Evolutionary conservation across 2,329 filamentous ascomycete genomes (phyloP).

Genomic region (Paraphaeosphaeria minitans): DNA sequence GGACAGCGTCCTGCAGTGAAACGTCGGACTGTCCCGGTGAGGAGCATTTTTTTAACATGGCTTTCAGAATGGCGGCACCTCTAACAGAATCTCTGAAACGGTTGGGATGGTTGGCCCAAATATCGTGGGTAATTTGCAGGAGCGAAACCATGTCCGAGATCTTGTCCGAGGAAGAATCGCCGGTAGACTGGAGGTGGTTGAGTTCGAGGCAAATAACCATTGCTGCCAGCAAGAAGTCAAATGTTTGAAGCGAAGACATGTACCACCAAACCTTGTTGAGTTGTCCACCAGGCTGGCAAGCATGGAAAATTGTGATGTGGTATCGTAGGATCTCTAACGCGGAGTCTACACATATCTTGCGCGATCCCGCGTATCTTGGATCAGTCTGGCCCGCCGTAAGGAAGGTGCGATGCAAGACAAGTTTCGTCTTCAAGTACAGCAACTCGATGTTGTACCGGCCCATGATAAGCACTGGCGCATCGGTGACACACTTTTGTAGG

Average conservation of each 20-base stretch:
- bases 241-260: slow-evolving; percentile 51
- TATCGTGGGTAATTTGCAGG: slow-evolving; percentile 19
- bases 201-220: slow-evolving; percentile 57
- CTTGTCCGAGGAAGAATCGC: slow-evolving; percentile 8
- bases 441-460: slow-evolving; percentile 58
- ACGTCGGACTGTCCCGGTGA: background rate
- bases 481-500: slow-evolving; percentile 52
- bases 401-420: slow-evolving; percentile 61
- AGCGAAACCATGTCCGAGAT: slow-evolving; percentile 14
- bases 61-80: slow-evolving; percentile 23
- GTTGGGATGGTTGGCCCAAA: slow-evolving; percentile 27
- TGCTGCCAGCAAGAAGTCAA: slow-evolving; percentile 56
- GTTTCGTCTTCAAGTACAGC: slow-evolving; percentile 57
- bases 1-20: slow-evolving; percentile 1
- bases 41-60: slow-evolving; percentile 24
- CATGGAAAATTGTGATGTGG: slow-evolving; percentile 57
- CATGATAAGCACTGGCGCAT: slow-evolving; percentile 58
- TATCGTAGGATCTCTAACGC: slow-evolving; percentile 56
- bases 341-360: slow-evolving; percentile 53
- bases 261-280: slow-evolving; percentile 54
- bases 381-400: slow-evolving; percentile 49
- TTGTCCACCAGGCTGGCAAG: slow-evolving; percentile 52
- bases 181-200: slow-evolving; percentile 26
- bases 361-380: slow-evolving; percentile 48
- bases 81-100: slow-evolving; percentile 20